A percentile compares a stretch with the other conserved stretches of the same genome.
These are phyloP conservation scores for Verticillium isaacii DNA, from an alignment of 2,329 filamentous ascomycete genomes.

Conservation along the genomic window DNA sequence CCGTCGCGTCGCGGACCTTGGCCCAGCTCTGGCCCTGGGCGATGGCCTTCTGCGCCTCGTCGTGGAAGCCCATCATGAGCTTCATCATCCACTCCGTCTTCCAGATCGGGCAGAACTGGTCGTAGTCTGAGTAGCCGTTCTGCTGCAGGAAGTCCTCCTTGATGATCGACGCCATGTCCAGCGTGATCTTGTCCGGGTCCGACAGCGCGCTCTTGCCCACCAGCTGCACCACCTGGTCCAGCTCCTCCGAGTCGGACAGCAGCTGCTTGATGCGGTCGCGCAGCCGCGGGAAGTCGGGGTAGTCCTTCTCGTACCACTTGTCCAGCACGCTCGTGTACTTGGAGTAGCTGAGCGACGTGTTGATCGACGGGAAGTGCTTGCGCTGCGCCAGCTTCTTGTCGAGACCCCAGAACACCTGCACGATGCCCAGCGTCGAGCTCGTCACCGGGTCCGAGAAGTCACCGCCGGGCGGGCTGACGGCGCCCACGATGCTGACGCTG, in stretches of 20 bases:
- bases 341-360: constrained; percentile 90
- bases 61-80: constrained; percentile 96
- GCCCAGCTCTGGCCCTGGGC: constrained; percentile 85
- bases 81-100: constrained; percentile 99
- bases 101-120: constrained; percentile 98
- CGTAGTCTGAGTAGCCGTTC: constrained; percentile 98
- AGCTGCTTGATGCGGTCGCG: constrained; percentile 92
- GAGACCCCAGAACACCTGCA: constrained; percentile 99
- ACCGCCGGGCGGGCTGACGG: constrained; percentile 94
- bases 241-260: constrained; percentile 89
- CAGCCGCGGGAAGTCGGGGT: constrained; percentile 88
- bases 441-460: constrained; percentile 99
- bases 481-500: constrained; percentile 95
- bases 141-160: constrained; percentile 99
- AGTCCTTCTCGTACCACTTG: constrained; percentile 90
- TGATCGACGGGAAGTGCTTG: constrained; percentile 99
- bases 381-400: constrained; percentile 99
- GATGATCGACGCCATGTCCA: constrained; percentile 84
- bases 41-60: constrained; percentile 94
- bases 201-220: constrained; percentile 96
- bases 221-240: constrained; percentile 97
- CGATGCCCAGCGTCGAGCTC: constrained; percentile 87
- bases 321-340: constrained; percentile 90
- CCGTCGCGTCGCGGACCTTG: constrained; percentile 87
- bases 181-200: constrained; percentile 95